phyloP scores from a whole-genome alignment of 352 stramenopile genomes.

The Globisporangium carolinianum region DNA sequence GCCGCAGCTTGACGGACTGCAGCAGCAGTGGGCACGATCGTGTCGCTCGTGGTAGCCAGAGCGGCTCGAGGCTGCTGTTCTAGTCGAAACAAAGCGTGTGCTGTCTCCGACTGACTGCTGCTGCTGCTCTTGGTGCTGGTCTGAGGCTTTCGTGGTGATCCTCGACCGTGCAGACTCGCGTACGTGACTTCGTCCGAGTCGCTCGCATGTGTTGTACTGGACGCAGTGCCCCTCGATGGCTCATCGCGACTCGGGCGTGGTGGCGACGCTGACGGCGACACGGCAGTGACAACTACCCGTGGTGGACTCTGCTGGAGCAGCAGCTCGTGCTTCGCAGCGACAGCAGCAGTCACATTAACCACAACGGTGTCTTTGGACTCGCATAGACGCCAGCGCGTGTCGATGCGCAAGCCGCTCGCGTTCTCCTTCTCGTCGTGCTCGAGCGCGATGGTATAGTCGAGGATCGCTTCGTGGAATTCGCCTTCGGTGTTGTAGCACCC shows the following conservation, averaged over 20 bases:
- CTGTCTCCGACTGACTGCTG: background rate
- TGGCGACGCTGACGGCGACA: background rate
- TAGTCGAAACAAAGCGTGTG: background rate
- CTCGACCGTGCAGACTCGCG: conserved; percentile 3
- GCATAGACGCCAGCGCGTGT: conserved; percentile 17
- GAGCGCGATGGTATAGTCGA: conserved; percentile 68
- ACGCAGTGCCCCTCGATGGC: too few species aligned
- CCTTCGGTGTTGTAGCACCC: conserved; percentile 70
- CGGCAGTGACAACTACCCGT: background rate
- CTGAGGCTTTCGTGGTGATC: conserved; percentile 16
- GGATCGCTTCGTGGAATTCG: conserved; percentile 62
- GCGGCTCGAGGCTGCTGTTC: background rate
- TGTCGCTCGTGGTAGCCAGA: background rate
- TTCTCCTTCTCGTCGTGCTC: conserved; percentile 57
- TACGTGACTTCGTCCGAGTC: background rate
- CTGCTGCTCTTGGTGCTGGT: background rate
- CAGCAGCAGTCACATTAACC: background rate
- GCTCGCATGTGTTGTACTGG: background rate
- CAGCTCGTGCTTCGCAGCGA: background rate
- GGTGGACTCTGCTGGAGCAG: background rate
- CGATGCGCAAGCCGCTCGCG: conserved; percentile 16
- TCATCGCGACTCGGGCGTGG: background rate
- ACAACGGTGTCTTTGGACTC: conserved; percentile 1
- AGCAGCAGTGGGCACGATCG: background rate
- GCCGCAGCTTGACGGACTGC: background rate